phyloP scores from a whole-genome alignment of 1,284 basidiomycete species.

The Wallemia ichthyophaga region DNA sequence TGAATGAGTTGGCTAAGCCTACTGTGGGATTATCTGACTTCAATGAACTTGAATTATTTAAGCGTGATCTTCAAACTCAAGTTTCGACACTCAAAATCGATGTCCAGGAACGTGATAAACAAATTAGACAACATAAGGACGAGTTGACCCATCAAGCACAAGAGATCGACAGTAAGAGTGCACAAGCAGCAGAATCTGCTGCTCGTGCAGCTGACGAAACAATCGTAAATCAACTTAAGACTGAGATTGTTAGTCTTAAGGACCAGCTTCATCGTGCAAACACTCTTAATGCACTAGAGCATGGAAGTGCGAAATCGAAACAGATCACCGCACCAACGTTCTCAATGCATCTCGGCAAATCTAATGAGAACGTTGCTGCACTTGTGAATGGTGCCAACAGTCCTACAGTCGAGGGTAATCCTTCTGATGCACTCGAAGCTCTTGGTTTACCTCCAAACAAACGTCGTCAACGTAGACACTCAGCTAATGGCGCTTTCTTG shows the following conservation, averaged over 20 bases:
- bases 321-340: conserved; percentile 38
- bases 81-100: conserved; percentile 45
- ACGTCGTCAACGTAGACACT: conserved; percentile 49
- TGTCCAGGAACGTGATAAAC: conserved; percentile 51
- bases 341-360: conserved; percentile 3
- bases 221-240: conserved; percentile 61
- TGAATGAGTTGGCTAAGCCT: conserved; percentile 35
- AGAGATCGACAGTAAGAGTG: conserved; percentile 17
- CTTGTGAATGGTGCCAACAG: conserved; percentile 10
- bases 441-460: conserved; percentile 9
- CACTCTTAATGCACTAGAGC: conserved; percentile 53
- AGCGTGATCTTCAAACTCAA: conserved; percentile 22
- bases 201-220: conserved; percentile 37
- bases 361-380: conserved; percentile 1
- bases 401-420: neutral
- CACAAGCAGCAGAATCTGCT: conserved; percentile 20
- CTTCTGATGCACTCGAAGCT: conserved; percentile 5
- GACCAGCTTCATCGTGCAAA: conserved; percentile 88
- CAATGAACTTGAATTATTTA: conserved; percentile 43
- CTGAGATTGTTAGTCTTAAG: conserved; percentile 62
- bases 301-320: conserved; percentile 23
- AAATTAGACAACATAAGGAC: conserved; percentile 46
- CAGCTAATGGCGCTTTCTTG: conserved; percentile 47
- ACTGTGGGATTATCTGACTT: conserved; percentile 43
- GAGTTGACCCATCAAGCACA: conserved; percentile 43